Percentiles rank a stretch among this genome's conserved stretches.
phyloP scores from a whole-genome alignment of 441 rosid genomes.

The Gossypium gossypioides region DNA sequence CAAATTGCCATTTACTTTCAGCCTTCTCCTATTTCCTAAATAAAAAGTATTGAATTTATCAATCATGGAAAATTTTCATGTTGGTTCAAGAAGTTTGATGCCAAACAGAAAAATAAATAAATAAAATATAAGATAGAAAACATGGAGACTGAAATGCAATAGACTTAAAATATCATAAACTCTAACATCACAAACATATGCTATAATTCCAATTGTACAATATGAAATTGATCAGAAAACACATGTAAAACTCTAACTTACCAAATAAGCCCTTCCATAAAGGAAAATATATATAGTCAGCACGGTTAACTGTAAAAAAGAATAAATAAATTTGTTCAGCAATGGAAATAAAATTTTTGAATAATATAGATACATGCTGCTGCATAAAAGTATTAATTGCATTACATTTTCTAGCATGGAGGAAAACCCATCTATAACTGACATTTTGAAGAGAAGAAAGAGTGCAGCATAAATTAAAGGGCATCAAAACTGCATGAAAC shows the following conservation, averaged over 20 bases:
- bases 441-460: neutral
- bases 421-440: neutral
- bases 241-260: constrained; percentile 31
- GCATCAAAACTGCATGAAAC: neutral
- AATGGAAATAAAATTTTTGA: neutral
- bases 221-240: neutral
- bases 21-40: neutral
- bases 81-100: neutral
- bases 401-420: neutral
- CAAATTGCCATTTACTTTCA: neutral
- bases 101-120: neutral
- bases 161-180: neutral
- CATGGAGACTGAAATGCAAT: neutral
- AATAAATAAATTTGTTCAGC: constrained; percentile 8
- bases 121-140: neutral
- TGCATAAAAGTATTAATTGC: neutral
- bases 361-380: neutral
- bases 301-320: constrained; percentile 80
- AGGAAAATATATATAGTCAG: constrained; percentile 80
- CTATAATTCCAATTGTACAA: neutral
- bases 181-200: neutral
- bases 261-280: constrained; percentile 91
- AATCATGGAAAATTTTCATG: neutral
- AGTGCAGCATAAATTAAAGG: neutral
- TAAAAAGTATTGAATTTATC: neutral